Evolutionary conservation across 257 asterid species (phyloP).

Genomic region (Cordia subcordata): DNA sequence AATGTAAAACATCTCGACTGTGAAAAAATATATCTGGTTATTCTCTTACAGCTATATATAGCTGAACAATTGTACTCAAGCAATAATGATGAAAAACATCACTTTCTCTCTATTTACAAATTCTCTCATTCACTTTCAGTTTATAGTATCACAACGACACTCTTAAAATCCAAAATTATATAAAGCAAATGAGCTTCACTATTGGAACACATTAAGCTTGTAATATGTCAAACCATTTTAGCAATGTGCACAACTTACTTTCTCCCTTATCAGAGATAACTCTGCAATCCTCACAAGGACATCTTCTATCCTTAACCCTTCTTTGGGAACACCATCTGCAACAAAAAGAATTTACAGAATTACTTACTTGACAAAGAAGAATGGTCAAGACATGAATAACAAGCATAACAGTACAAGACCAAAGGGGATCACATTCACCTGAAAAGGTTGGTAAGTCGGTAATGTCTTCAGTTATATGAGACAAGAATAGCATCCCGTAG

Average conservation of each 20-base stretch:
- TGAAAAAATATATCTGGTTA: too few species aligned
- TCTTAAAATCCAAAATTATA: background rate
- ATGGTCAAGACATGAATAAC: conserved; percentile 12
- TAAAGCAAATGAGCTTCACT: background rate
- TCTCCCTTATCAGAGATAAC: conserved; percentile 62
- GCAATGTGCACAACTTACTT: conserved; percentile 46
- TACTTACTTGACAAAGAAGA: conserved; percentile 12
- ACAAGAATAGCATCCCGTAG: conserved; percentile 67
- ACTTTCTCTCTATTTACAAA: too few species aligned
- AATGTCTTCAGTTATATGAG: conserved; percentile 66
- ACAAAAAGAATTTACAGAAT: conserved; percentile 15
- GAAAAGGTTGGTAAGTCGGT: conserved; percentile 76
- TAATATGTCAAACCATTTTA: background rate
- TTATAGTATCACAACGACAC: background rate
- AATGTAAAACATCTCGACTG: too few species aligned
- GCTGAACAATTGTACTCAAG: too few species aligned
- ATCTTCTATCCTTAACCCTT: conserved; percentile 81
- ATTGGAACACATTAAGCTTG: background rate
- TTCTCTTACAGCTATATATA: too few species aligned
- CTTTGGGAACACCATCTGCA: conserved; percentile 99
- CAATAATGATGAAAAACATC: too few species aligned
- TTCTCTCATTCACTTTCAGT: too few species aligned
- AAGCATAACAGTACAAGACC: conserved; percentile 10
- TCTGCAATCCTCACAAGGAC: conserved; percentile 82
- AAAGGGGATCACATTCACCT: conserved; percentile 37